These are phyloP conservation scores for Fragilariopsis cylindrus DNA, from an alignment of 108 stramenopile species.

Conservation along the genomic window DNA sequence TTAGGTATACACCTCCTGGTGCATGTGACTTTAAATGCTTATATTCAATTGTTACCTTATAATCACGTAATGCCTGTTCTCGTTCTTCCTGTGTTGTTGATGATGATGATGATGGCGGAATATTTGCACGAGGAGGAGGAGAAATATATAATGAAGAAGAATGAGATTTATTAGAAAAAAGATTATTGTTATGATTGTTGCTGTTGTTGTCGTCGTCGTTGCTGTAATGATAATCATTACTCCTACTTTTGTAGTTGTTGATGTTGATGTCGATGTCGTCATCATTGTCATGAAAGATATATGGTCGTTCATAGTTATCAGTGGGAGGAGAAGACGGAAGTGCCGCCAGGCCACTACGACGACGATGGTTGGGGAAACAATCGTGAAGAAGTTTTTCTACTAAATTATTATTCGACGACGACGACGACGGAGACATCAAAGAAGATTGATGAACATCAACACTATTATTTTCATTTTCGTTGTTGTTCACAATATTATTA, in stretches of 20 bases:
- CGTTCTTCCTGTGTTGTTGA: slow-evolving; percentile 55
- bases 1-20: slow-evolving; percentile 91
- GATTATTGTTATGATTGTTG: neutral
- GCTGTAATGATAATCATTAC: neutral
- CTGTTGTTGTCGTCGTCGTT: neutral
- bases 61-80: slow-evolving; percentile 89
- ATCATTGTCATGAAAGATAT: no score
- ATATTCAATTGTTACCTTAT: slow-evolving; percentile 95
- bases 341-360: neutral
- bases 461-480: neutral
- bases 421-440: neutral
- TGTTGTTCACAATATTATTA: neutral
- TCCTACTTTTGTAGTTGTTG: neutral
- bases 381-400: neutral
- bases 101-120: neutral
- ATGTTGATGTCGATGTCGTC: neutral
- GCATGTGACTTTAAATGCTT: slow-evolving; percentile 90
- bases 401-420: neutral
- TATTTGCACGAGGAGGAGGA: slow-evolving; percentile 21
- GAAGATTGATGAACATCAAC: neutral
- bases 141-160: slow-evolving; percentile 8
- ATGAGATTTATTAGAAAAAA: neutral
- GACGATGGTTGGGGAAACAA: neutral
- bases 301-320: no score
- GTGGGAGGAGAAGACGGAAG: no score